These are phyloP conservation scores for Coemansia furcata DNA, from an alignment of 192 early-diverging fungal genomes.

Conservation along the genomic window DNA sequence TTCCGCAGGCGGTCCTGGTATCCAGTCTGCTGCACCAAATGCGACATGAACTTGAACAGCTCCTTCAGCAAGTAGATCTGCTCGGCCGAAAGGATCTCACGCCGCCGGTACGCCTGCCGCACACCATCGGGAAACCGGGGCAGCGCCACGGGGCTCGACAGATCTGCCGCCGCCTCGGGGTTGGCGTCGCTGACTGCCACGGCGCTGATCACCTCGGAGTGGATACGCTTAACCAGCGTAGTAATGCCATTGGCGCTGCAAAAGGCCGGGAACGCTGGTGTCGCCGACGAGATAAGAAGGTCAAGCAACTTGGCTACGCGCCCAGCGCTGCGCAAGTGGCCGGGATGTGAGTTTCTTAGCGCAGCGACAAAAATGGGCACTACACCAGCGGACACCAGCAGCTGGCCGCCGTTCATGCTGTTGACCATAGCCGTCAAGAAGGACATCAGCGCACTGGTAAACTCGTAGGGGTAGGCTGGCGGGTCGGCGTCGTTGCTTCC, in stretches of 20 bases:
- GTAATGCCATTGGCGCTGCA: slow-evolving; percentile 80
- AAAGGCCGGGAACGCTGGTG: slow-evolving; percentile 72
- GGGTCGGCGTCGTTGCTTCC: slow-evolving; percentile 23
- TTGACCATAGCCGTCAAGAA: slow-evolving; percentile 76
- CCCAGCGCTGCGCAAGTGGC: slow-evolving; percentile 61
- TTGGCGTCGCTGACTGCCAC: slow-evolving; percentile 31
- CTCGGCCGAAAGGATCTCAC: slow-evolving; percentile 64
- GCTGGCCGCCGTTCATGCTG: slow-evolving; percentile 80
- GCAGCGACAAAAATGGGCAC: slow-evolving; percentile 74
- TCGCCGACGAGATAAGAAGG: slow-evolving; percentile 73
- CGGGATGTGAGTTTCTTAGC: slow-evolving; percentile 60
- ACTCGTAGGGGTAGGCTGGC: slow-evolving; percentile 57
- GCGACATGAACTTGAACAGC: slow-evolving; percentile 87
- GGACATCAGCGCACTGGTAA: slow-evolving; percentile 78
- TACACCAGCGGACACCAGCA: slow-evolving; percentile 90
- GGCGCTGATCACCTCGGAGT: slow-evolving; percentile 45
- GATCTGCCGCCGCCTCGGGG: slow-evolving; percentile 27
- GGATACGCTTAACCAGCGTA: slow-evolving; percentile 74
- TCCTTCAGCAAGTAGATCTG: slow-evolving; percentile 76
- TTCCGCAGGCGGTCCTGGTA: slow-evolving; percentile 90
- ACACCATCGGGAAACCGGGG: slow-evolving; percentile 24
- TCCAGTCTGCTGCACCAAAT: slow-evolving; percentile 93
- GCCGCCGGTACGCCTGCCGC: slow-evolving; percentile 40
- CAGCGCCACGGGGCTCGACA: slow-evolving; percentile 37
- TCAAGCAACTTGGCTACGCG: slow-evolving; percentile 81